Base-by-base conservation (phyloP, 345 rosid genomes). In the Eucalyptus urophylla region DNA sequence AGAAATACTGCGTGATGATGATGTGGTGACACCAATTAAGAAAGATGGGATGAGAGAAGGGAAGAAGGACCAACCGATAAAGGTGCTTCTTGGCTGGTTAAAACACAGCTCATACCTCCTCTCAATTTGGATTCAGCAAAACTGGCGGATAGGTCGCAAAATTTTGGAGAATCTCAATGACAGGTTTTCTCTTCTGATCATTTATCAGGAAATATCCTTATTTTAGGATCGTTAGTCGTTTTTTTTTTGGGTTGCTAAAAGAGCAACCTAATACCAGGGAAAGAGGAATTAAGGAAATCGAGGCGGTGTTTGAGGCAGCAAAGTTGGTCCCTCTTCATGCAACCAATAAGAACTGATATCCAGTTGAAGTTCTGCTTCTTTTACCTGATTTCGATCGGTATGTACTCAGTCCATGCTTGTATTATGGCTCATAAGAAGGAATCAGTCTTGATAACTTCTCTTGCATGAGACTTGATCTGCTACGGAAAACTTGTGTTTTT, bases 61-160 rank as follows among this genome's bases (percentile, higher is more conserved):
- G 96, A 98, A 93, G 99, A 44, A 44, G 47, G 99, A 47, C 99
- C 99, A 27, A 95, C 99, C 47, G 99, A 98, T 89, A 94, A 97
- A 94, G 99, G 99, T 92, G 95, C 97, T 89, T 93, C 99, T 88
- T 98, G 99, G 99, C 94, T 98, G 88, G 99, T 98, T 33, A 98
- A 98, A 91, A 98, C 99, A 22, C 99, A 98, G 89, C 96, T 97
- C 89, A 97, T 98, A 86, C 97, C 99, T 94, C 95, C 99, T 25
- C 93, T 96, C 88, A 96, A 95, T 89, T 92, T 93, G 92, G 99
- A 97, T 62, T 94, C 98, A 27, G 89, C 97, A 81, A 97, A 95
- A 93, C 97, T 11, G 14, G 50, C 14, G 50, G 50, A 49, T 49
- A 89, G 97, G 96, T 86, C 92, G 92, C 87, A 93, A 90, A 91